phyloP scores from a whole-genome alignment of 73 alveolate genomes.

The Paramecium pentaurelia region DNA sequence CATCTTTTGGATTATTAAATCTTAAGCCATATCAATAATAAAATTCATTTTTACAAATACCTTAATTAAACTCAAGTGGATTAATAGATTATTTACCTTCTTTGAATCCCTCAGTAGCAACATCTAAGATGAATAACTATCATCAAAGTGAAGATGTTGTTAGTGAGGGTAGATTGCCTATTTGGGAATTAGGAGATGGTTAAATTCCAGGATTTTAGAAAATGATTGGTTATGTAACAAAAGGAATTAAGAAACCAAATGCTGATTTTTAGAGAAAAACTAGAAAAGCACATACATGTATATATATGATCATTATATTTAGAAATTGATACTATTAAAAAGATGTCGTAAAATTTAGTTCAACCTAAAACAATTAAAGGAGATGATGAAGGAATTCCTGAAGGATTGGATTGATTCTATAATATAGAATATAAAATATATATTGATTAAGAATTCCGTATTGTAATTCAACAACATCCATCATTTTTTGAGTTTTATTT shows the following conservation, averaged over 20 bases:
- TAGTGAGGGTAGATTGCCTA: conserved; percentile 21
- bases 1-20: background rate
- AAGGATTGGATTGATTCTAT: conserved; percentile 32
- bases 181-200: conserved; percentile 25
- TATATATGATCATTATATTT: background rate
- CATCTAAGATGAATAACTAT: conserved; percentile 11
- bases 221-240: background rate
- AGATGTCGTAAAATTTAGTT: conserved; percentile 9
- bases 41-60: background rate
- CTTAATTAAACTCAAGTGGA: conserved; percentile 21
- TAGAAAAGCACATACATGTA: conserved; percentile 35
- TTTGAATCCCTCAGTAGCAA: background rate
- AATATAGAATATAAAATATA: background rate
- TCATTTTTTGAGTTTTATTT: background rate
- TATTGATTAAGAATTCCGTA: background rate
- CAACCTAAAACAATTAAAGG: conserved; percentile 10
- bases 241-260: conserved; percentile 24
- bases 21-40: background rate
- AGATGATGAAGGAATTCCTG: conserved; percentile 5
- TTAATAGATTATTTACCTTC: conserved; percentile 4
- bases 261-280: background rate
- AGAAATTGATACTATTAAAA: conserved; percentile 21
- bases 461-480: conserved; percentile 22
- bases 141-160: conserved; percentile 6
- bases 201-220: background rate